Conservation (phyloP, 352 stramenopile genomes). For the Phytophthora sp. region DNA sequence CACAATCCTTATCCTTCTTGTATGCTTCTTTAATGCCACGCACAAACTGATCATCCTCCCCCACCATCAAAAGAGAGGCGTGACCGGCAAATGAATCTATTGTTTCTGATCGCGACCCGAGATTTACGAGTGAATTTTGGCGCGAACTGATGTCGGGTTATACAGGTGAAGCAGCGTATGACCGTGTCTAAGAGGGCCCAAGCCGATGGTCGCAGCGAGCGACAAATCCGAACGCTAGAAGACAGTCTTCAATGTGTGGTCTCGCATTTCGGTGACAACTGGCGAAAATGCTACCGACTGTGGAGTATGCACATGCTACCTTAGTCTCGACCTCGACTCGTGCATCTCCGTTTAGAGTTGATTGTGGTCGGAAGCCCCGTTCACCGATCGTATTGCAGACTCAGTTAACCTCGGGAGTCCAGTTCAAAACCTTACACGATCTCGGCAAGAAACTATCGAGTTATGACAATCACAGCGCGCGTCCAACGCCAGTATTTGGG, state of each 20-base stretch:
- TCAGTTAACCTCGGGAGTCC: background rate
- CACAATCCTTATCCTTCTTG: background rate
- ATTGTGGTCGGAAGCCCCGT: constrained; percentile 1
- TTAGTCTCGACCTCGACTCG: constrained; percentile 3
- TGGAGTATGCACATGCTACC: background rate
- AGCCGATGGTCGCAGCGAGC: background rate
- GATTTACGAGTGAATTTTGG: background rate
- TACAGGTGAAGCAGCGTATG: background rate
- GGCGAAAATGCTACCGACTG: background rate
- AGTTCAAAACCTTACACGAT: background rate
- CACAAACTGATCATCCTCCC: constrained; percentile 2
- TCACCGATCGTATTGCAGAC: constrained; percentile 1
- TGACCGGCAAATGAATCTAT: too few relatives aligned
- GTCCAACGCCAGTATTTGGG: constrained; percentile 47
- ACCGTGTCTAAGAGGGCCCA: background rate
- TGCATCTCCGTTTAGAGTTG: constrained; percentile 3
- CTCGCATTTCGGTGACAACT: background rate
- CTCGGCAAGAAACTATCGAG: background rate
- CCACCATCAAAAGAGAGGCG: background rate
- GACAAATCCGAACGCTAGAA: background rate
- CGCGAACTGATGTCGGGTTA: background rate
- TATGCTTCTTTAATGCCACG: constrained; percentile 1
- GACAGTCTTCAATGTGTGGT: background rate
- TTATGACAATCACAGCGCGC: constrained; percentile 43
- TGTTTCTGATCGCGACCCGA: too few relatives aligned